These are phyloP conservation scores for Mangifera indica DNA, from an alignment of 345 rosid species.

Conservation along the genomic window DNA sequence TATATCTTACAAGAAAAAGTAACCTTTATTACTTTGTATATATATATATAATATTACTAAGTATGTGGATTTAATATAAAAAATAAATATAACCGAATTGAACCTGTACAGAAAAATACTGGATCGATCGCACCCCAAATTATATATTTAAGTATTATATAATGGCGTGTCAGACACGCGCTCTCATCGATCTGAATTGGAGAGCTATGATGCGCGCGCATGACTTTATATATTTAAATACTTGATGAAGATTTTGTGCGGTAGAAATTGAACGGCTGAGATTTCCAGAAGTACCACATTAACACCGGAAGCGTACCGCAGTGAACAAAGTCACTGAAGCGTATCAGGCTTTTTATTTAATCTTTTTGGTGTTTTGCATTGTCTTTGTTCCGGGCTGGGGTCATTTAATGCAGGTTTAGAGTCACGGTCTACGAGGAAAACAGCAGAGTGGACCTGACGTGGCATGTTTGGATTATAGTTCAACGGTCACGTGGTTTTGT, in stretches of 20 bases:
- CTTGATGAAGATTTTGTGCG: background rate
- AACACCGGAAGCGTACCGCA: conserved; percentile 5
- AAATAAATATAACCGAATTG: no score
- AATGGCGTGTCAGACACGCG: no score
- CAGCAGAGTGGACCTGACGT: conserved; percentile 9
- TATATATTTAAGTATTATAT: no score
- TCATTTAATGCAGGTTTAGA: conserved; percentile 1
- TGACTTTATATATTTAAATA: no score
- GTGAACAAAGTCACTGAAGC: background rate
- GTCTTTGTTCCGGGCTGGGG: background rate
- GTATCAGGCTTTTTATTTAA: background rate
- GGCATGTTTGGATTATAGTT: conserved; percentile 4
- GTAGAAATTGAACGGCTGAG: conserved; percentile 19
- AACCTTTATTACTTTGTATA: no score
- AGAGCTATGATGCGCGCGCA: no score
- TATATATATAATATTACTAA: no score
- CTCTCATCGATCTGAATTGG: no score
- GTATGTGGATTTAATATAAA: no score
- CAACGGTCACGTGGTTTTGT: conserved; percentile 2
- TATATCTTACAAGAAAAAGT: no score
- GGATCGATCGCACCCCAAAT: no score
- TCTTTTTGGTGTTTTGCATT: background rate
- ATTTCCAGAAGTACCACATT: conserved; percentile 3
- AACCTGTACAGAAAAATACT: no score
- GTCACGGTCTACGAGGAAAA: conserved; percentile 18